These are phyloP conservation scores for Lunularia cruciata DNA, from an alignment of 225 moss, liverwort and hornwort genomes.

Conservation along the genomic window DNA sequence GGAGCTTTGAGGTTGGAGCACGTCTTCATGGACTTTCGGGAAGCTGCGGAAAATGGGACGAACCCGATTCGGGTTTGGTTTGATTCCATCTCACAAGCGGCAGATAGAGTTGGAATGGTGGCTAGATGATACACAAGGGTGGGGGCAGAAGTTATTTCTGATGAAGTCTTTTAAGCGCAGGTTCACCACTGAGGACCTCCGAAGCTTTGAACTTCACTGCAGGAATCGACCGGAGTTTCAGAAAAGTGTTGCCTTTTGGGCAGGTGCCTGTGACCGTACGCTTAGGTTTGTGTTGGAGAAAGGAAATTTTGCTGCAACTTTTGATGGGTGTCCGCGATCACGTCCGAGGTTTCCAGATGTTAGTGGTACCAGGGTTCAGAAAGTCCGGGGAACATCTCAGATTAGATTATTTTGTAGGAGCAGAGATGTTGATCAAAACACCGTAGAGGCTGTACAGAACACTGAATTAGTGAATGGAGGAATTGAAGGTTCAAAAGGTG, in stretches of 20 bases:
- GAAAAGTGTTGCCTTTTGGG: background rate
- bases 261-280: background rate
- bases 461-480: background rate
- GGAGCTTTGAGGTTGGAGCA: background rate
- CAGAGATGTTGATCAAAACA: slow-evolving; percentile 10
- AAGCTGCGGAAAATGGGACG: background rate
- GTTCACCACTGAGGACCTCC: slow-evolving; percentile 2
- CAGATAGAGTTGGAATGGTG: background rate
- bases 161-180: slow-evolving; percentile 18
- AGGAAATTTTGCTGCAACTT: background rate
- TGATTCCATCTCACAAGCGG: background rate
- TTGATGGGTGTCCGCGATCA: background rate
- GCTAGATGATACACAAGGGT: background rate
- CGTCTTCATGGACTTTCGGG: slow-evolving; percentile 4
- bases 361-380: background rate
- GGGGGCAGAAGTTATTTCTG: background rate
- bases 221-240: background rate
- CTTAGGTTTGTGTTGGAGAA: background rate
- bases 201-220: slow-evolving; percentile 3
- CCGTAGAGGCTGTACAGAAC: background rate
- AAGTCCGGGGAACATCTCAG: background rate
- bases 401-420: slow-evolving; percentile 12
- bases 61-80: background rate
- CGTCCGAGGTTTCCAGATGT: background rate
- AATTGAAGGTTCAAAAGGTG: background rate